Conservation (phyloP, 1,284 basidiomycete genomes). For the Naganishia liquefaciens region DNA sequence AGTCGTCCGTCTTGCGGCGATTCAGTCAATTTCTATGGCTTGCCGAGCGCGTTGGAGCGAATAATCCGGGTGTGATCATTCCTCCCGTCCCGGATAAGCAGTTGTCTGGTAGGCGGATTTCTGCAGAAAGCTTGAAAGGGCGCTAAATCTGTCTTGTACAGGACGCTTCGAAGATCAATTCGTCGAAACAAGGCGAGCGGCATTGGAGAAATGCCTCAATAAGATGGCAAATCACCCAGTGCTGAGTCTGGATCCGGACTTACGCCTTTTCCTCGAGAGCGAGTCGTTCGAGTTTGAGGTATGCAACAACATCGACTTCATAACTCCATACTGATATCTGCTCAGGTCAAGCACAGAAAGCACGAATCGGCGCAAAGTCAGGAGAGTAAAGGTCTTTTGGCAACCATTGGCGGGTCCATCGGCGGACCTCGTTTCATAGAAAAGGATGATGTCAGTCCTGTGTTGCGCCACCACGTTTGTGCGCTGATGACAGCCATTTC, state of each 20-base stretch:
- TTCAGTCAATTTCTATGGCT: constrained; percentile 98
- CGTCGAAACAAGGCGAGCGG: constrained; percentile 75
- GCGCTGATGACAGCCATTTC: constrained; percentile 2
- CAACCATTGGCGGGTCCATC: constrained; percentile 73
- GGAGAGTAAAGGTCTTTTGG: constrained; percentile 62
- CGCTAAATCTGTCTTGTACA: constrained; percentile 3
- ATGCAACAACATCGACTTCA: constrained; percentile 37
- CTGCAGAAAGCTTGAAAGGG: not conserved
- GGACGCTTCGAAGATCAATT: constrained; percentile 84
- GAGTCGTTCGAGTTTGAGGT: constrained; percentile 81
- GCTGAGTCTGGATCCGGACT: constrained; percentile 75
- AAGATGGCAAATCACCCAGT: constrained; percentile 88
- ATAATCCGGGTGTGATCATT: constrained; percentile 96
- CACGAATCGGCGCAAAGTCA: constrained; percentile 71
- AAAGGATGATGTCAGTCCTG: constrained; percentile 72
- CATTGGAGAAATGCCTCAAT: constrained; percentile 83
- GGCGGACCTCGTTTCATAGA: constrained; percentile 85
- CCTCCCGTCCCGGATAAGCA: constrained; percentile 97
- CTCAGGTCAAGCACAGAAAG: constrained; percentile 81
- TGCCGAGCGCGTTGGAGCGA: constrained; percentile 81
- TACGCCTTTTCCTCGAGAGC: constrained; percentile 83
- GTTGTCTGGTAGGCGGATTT: constrained; percentile 61
- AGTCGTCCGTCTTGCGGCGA: constrained; percentile 86
- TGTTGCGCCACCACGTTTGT: no score
- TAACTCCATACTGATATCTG: not conserved